Evolutionary conservation across 2,329 filamentous ascomycete species (phyloP).

Genomic region (Diplodia intermedia): DNA sequence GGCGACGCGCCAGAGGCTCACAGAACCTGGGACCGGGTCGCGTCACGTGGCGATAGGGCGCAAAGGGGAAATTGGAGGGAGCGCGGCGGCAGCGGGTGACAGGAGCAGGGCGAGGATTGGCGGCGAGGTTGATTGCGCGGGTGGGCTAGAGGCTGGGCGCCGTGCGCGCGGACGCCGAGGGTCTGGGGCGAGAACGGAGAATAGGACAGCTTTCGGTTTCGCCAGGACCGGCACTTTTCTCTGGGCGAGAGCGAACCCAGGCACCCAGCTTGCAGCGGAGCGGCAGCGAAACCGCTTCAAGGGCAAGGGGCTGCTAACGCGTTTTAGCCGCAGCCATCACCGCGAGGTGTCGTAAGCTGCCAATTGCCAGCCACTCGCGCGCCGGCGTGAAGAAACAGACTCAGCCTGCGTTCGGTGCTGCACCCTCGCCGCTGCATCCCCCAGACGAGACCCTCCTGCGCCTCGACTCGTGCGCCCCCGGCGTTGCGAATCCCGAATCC

Average conservation of each 20-base stretch:
- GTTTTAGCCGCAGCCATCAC: conserved; percentile 30
- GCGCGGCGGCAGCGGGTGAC: conserved; percentile 16
- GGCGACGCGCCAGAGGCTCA: neutral
- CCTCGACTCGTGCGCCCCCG: conserved; percentile 26
- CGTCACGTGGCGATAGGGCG: conserved; percentile 25
- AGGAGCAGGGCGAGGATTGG: conserved; percentile 17
- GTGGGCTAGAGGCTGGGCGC: conserved; percentile 29
- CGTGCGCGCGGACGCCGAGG: conserved; percentile 16
- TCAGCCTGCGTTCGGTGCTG: neutral
- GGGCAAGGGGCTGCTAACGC: conserved; percentile 31
- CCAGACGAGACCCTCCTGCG: neutral
- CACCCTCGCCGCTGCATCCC: conserved; percentile 6
- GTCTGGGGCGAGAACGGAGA: conserved; percentile 10
- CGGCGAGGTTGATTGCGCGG: conserved; percentile 20
- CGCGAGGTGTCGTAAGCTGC: conserved; percentile 30
- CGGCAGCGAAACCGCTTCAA: conserved; percentile 23
- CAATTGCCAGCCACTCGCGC: conserved; percentile 9
- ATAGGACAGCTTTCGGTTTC: conserved; percentile 28
- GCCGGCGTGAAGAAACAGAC: conserved; percentile 27
- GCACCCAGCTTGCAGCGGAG: neutral
- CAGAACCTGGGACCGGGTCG: neutral
- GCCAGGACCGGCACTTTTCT: conserved; percentile 21
- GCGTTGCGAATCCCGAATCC: conserved; percentile 27
- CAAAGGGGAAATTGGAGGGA: conserved; percentile 24
- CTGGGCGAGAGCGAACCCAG: conserved; percentile 13